Conservation (phyloP, 108 stramenopile genomes). For the Fragilaria radians region DNA sequence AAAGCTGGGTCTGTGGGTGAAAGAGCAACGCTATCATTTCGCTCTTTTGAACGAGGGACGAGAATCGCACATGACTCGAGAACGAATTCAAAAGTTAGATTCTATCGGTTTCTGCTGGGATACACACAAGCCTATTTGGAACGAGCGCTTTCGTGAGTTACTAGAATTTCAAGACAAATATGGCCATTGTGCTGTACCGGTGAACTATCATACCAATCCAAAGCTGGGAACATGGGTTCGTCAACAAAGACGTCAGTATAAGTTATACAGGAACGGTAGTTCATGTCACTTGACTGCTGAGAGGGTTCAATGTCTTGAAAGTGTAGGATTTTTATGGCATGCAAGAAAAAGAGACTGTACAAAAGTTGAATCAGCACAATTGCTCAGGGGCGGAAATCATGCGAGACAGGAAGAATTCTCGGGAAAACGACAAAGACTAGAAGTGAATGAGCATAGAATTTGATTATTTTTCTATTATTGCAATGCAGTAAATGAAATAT, state of each 20-base stretch:
- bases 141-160: conserved; percentile 19
- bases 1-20: conserved; percentile 45
- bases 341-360: conserved; percentile 12
- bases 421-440: too few relatives aligned
- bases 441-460: too few relatives aligned
- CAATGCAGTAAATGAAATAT: too few relatives aligned
- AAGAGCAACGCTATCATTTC: conserved; percentile 46
- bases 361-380: too few relatives aligned
- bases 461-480: too few relatives aligned
- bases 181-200: conserved; percentile 38
- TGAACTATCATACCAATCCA: conserved; percentile 19
- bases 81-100: conserved; percentile 30
- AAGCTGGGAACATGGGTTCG: conserved; percentile 47
- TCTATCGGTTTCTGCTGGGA: conserved; percentile 52
- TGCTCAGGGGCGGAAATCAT: too few relatives aligned
- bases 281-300: conserved; percentile 38
- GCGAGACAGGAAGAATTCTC: too few relatives aligned
- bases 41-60: conserved; percentile 21
- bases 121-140: conserved; percentile 30
- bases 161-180: too few relatives aligned
- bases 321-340: conserved; percentile 43
- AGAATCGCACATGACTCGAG: too few relatives aligned
- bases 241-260: too few relatives aligned
- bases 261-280: conserved; percentile 35
- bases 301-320: conserved; percentile 36